Conservation (phyloP, 2,329 filamentous ascomycete genomes). For the Aspergillus luchuensis region DNA sequence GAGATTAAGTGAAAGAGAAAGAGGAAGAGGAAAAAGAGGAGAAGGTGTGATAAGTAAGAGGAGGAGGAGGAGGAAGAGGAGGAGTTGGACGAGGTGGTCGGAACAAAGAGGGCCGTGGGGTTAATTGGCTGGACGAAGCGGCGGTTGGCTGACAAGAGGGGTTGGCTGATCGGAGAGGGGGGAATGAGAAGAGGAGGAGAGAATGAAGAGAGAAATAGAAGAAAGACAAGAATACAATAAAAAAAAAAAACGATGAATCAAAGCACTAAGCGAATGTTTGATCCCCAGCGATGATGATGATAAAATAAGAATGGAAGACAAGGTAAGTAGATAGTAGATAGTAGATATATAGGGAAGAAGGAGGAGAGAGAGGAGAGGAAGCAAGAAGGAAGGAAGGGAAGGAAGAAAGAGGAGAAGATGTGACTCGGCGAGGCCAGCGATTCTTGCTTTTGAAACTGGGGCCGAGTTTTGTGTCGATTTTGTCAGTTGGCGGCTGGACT, state of each 20-base stretch:
- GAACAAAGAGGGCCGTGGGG: constrained; percentile 21
- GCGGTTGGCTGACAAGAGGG: constrained; percentile 18
- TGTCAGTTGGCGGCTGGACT: constrained; percentile 12
- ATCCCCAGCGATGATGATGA: background rate
- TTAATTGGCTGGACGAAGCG: constrained; percentile 13
- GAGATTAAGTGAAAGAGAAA: constrained; percentile 8
- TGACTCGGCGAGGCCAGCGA: background rate
- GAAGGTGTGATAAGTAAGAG: too few species aligned
- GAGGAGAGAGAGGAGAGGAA: constrained; percentile 3
- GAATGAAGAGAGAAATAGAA: background rate
- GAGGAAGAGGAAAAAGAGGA: constrained; percentile 9
- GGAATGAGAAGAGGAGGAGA: background rate
- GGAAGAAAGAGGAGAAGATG: constrained; percentile 5
- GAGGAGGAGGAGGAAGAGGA: background rate
- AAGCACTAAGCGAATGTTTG: constrained; percentile 8
- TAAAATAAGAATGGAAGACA: background rate
- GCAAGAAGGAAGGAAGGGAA: constrained; percentile 8
- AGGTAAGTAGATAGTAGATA: constrained; percentile 13
- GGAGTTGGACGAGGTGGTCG: constrained; percentile 8
- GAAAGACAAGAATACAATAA: background rate
- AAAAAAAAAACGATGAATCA: background rate
- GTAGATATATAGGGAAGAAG: background rate
- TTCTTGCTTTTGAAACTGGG: background rate
- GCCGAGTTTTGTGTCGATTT: constrained; percentile 6
- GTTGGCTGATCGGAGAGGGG: constrained; percentile 12